phyloP scores from a whole-genome alignment of 1,139 yeast genomes.

The Lodderomyces metapsilosis region DNA sequence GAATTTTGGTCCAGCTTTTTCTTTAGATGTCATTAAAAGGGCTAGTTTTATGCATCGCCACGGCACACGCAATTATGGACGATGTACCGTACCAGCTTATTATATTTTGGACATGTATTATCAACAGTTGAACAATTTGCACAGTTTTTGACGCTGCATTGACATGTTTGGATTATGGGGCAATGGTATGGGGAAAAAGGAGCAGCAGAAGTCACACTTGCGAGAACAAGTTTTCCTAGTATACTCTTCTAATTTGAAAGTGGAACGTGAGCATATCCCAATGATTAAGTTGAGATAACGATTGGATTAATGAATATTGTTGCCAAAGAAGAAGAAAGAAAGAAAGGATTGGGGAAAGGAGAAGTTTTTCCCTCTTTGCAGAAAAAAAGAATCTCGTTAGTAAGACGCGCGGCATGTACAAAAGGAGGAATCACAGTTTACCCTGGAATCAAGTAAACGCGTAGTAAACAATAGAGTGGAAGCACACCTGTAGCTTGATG shows the following conservation, averaged over 20 bases:
- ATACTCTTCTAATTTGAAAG: not conserved
- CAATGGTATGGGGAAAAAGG: not conserved
- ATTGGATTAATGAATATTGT: conserved; percentile 10
- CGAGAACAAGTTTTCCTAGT: not conserved
- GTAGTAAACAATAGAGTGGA: too few species aligned
- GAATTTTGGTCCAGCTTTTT: not conserved
- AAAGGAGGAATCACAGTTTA: too few species aligned
- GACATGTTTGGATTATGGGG: not conserved
- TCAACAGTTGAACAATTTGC: not conserved
- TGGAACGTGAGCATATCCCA: conserved; percentile 5
- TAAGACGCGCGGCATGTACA: too few species aligned
- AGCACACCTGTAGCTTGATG: too few species aligned
- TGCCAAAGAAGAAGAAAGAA: conserved; percentile 2
- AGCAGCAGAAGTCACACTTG: too few species aligned
- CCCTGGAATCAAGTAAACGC: too few species aligned
- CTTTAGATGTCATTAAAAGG: not conserved
- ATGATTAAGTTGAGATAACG: conserved; percentile 6
- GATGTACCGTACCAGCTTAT: conserved; percentile 5
- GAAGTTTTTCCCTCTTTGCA: too few species aligned
- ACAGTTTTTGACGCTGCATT: not conserved
- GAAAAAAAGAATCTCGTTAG: too few species aligned
- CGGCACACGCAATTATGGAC: not conserved
- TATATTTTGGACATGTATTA: conserved; percentile 8
- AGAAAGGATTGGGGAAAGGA: not conserved
- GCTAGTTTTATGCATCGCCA: not conserved